Evolutionary conservation across 2,329 filamentous ascomycete species (phyloP), one percentile per base, ranked within the genome.

Genomic region (Aureobasidium sp.): DNA sequence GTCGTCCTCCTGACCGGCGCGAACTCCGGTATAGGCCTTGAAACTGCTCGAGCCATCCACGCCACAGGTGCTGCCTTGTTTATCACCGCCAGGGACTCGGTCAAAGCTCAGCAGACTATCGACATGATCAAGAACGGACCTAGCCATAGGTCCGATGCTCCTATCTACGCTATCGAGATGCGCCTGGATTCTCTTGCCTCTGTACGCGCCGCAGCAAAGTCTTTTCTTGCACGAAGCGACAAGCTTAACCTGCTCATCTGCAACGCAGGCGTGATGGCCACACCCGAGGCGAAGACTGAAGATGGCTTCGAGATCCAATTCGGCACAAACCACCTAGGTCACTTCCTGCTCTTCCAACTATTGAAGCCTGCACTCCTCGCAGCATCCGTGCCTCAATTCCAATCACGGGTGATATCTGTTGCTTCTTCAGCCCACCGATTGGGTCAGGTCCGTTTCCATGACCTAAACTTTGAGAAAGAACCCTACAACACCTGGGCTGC

Each of bases 301-400:
- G 79, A 82, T 59, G 79, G 78, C 21, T 78, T 77, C 64, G 81
- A 85, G 66, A 66, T 67, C 0, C 81, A 84, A 63, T 78, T 84
- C 63, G 80, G 74, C 29, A 78, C 75, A 5, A 84, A 84, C 67
- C 77, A 84, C 66, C 69, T 85, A 1, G 75, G 72, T 11, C 80
- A 83, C 63, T 84, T 83, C 70, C 73, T 83, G 1, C 73, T 84
- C 25, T 79, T 81, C 63, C 72, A 80, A 21, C 74, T 82, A 0
- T 71, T 85, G n/a, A 77, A 77, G 30, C 69, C 74, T 0, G 69
- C 73, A 0, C 69, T 84, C 8, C 68, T 83, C 0, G 64, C 71
- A 0, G 73, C 73, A 8, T 66, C 72, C 1, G 76, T 73, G 0
- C 69, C 76, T 0, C 64, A 67, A 0, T 80, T 77, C 62, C 66